Base-by-base conservation (phyloP, 2,329 filamentous ascomycete species). In the Trichoderma sp. region DNA sequence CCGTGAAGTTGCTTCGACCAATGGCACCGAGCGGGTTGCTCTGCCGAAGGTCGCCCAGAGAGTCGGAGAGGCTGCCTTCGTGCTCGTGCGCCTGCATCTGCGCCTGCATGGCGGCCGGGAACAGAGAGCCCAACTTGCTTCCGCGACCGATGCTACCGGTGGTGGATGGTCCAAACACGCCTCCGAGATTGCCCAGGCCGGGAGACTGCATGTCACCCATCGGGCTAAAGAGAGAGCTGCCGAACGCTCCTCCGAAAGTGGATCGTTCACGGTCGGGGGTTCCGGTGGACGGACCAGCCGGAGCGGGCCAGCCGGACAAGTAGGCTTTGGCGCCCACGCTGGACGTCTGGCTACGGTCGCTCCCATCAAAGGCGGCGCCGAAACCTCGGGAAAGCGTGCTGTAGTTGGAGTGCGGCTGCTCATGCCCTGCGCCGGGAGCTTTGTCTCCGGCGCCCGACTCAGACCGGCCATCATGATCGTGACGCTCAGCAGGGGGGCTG, bases 271-370 rank as follows among this genome's bases (percentile, higher is more conserved):
- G 85, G 70, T 89, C 90, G 7, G 90, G 89, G 2, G 88, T 90
- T 66, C 87, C 84, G 47, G 87, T 82, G 69, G 88, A 86, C 44
- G 86, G 75, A 0, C 73, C 82, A 19, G 81, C 79, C 61, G 87
- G 80, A 19, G 83, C 82, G 61, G 86, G 81, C 79, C 89, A 90
- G 59, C 88, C 87, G 2, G 83, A 82, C 44, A 92, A 82, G 69
- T 92, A 96, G 10, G 84, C 88, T 71, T 92, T 91, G 50, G 90
- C 87, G 14, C 92, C 91, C 19, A 90, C 90, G 73, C 93, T 97
- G 0, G 93, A 97, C 0, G 92, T 97, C 76, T 97, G 93, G 74
- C 93, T 97, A 21, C 94, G 89, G 74, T 98, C 94, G 70, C 93
- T 92, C 5, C 89, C 90, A 59, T 92, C 88, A 70, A 85, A 84